Base-by-base conservation (phyloP, 345 rosid genomes). In the Viola odorata region DNA sequence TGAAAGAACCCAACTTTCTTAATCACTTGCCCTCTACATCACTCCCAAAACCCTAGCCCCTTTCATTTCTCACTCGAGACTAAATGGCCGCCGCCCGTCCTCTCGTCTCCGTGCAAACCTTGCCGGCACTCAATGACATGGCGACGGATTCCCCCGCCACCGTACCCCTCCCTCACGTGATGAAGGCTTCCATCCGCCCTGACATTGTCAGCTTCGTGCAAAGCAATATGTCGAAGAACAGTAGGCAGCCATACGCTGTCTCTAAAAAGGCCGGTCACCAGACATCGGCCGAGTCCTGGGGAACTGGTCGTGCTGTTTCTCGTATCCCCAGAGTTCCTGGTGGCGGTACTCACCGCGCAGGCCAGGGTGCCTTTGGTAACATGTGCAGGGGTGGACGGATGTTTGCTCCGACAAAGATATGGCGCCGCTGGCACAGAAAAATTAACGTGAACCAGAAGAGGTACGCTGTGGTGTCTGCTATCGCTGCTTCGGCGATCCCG, bases 311-410 rank as follows among this genome's bases (percentile, higher is more conserved):
- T 47, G 99, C 98, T 4, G 99, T 95, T 0, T 91, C 99, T 0
- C 96, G 99, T 85, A 95, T 95, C 55, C 99, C 99, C 44, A 95
- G 99, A 69, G 99, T 95, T 61, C 85, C 98, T 1, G 99, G 99
- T 0, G 99, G 99, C 0, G 99, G 99, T 37, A 95, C 99, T 36
- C 99, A 95, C 88, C 96, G 99, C 7, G 99, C 99, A 0, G 99
- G 99, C 23, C 99, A 95, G 75, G 99, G 91, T 0, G 99, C 99
- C 14, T 94, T 84, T 55, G 99, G 99, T 5, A 94, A 94, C 87
- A 94, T 94, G 99, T 94, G 99, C 62, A 91, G 99, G 3, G 99
- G 99, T 11, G 99, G 99, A 0, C 87, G 99, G 12, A 94, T 94
- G 99, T 94, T 94, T 54, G 99, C 99, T 56, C 99, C 97, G 2